These are phyloP conservation scores for Penicillium nordicum DNA, from an alignment of 2,329 filamentous ascomycete genomes.

Conservation along the genomic window DNA sequence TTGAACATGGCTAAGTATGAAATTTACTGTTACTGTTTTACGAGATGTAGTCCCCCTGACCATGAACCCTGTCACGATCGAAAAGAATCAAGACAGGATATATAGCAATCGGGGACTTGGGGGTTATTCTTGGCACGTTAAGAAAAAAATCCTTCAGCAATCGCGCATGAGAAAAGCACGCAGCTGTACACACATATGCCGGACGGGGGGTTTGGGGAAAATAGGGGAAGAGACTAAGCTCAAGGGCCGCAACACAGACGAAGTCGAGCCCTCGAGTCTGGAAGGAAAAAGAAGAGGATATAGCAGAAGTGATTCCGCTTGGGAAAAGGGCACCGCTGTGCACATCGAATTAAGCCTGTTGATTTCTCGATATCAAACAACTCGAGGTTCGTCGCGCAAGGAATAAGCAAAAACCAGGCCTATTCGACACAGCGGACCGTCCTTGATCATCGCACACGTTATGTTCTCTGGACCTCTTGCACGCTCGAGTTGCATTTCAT, in stretches of 20 bases:
- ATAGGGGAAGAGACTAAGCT: constrained; percentile 6
- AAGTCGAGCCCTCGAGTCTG: constrained; percentile 5
- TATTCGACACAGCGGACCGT: constrained; percentile 27
- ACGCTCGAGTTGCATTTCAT: constrained; percentile 29
- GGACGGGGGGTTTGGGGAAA: constrained; percentile 14
- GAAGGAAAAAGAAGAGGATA: constrained; percentile 4
- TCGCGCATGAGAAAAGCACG: constrained; percentile 57
- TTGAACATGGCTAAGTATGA: background rate
- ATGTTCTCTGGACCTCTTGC: constrained; percentile 33
- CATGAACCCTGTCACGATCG: constrained; percentile 47
- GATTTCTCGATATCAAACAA: constrained; percentile 29
- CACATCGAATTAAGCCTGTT: constrained; percentile 30
- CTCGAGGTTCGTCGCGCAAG: constrained; percentile 22
- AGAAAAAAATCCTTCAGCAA: constrained; percentile 63
- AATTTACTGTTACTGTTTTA: constrained; percentile 18
- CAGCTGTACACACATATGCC: constrained; percentile 73
- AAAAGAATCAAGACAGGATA: constrained; percentile 42
- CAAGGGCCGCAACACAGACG: constrained; percentile 9
- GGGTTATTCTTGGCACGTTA: constrained; percentile 60
- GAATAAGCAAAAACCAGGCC: constrained; percentile 28
- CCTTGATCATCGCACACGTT: constrained; percentile 35
- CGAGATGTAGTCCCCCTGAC: constrained; percentile 45
- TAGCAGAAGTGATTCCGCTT: constrained; percentile 12
- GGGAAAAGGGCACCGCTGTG: constrained; percentile 20
- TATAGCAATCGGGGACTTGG: constrained; percentile 46